Evolutionary conservation across 2,329 filamentous ascomycete species (phyloP).

Genomic region (Xylaria hypoxylon): DNA sequence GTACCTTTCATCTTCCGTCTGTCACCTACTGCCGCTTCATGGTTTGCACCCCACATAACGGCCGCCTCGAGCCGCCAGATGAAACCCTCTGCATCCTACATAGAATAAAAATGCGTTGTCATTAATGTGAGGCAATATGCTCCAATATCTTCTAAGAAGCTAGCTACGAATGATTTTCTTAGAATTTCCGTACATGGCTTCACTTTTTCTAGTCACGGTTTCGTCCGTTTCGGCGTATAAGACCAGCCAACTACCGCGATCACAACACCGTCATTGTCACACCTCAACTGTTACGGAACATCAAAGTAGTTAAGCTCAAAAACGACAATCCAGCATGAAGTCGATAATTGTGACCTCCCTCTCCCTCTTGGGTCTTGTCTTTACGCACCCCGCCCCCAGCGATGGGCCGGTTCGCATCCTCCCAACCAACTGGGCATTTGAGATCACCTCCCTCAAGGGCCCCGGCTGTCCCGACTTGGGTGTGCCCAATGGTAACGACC

Average conservation of each 20-base stretch:
- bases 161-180: neutral
- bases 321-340: conserved; percentile 7
- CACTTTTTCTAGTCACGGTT: neutral
- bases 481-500: neutral
- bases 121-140: neutral
- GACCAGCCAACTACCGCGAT: neutral
- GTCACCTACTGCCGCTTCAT: neutral
- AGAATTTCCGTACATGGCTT: neutral
- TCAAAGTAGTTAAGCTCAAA: neutral
- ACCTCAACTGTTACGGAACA: neutral
- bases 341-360: neutral
- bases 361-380: conserved; percentile 3
- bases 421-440: neutral
- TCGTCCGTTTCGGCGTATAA: conserved; percentile 7
- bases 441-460: conserved; percentile 24
- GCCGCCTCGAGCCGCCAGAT: neutral
- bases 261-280: neutral
- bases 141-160: neutral
- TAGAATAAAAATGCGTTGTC: neutral
- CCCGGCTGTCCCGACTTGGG: conserved; percentile 21
- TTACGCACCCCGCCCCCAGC: neutral
- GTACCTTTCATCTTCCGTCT: neutral
- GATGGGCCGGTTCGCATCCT: conserved; percentile 19
- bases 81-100: neutral
- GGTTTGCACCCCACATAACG: neutral